phyloP scores from a whole-genome alignment of 2,329 filamentous ascomycete species.

The Xylariales sp. region DNA sequence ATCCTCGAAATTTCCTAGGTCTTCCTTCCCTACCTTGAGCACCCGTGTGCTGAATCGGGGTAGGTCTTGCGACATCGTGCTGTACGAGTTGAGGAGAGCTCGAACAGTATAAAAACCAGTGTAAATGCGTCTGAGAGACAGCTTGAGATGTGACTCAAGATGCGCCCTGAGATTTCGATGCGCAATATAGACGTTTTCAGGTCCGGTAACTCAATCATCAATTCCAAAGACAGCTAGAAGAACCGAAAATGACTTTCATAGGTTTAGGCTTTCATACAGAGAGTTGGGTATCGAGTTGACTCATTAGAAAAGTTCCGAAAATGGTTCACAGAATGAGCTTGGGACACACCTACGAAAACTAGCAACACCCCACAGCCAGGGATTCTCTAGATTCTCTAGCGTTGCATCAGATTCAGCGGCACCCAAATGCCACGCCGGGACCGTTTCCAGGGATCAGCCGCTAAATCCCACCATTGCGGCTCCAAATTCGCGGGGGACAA shows the following conservation, averaged over 20 bases:
- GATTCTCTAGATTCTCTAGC: too few relatives aligned
- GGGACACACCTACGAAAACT: constrained; percentile 1
- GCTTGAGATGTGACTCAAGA: constrained; percentile 16
- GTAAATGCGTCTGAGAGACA: constrained; percentile 19
- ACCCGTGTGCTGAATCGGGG: constrained; percentile 20
- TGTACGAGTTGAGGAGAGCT: constrained; percentile 21
- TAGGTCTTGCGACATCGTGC: constrained; percentile 26
- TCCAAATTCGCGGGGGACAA: background rate
- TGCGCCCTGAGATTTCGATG: too few relatives aligned
- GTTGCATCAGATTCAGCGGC: constrained; percentile 1
- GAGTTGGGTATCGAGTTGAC: constrained; percentile 13
- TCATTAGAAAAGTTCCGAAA: constrained; percentile 13
- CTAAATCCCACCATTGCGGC: constrained; percentile 5
- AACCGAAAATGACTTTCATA: too few relatives aligned
- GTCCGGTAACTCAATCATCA: too few relatives aligned
- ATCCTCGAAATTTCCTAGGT: constrained; percentile 22
- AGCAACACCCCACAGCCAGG: too few relatives aligned
- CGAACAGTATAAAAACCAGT: constrained; percentile 19
- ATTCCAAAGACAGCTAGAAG: too few relatives aligned
- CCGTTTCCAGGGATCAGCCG: constrained; percentile 8
- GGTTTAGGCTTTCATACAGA: too few relatives aligned
- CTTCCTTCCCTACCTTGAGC: constrained; percentile 17
- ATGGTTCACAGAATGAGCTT: constrained; percentile 2
- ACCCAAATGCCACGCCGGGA: background rate
- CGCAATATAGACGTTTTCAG: too few relatives aligned